phyloP scores from a whole-genome alignment of 306 rosid species.

The Castanea crenata region DNA sequence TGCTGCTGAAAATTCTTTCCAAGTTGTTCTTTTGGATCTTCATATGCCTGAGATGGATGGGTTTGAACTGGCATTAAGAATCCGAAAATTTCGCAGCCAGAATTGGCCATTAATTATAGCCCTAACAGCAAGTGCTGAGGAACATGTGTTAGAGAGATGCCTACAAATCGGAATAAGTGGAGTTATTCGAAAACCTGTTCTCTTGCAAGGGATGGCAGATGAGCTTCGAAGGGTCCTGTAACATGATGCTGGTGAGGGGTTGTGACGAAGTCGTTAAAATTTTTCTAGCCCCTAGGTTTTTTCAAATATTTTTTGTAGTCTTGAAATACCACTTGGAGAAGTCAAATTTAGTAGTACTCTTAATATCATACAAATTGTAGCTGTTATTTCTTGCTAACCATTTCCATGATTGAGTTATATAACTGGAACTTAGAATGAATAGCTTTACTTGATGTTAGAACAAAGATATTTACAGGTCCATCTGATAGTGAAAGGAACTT shows the following conservation, averaged over 20 bases:
- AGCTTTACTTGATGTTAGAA: not conserved
- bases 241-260: conserved; percentile 46
- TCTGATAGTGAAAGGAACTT: not conserved
- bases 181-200: conserved; percentile 64
- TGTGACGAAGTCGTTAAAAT: conserved; percentile 37
- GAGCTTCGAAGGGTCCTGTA: conserved; percentile 60
- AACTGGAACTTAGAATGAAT: not conserved
- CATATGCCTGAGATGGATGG: conserved; percentile 93
- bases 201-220: conserved; percentile 56
- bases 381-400: conserved; percentile 13
- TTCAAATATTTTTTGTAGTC: not conserved
- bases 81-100: conserved; percentile 50
- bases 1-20: conserved; percentile 35
- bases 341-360: conserved; percentile 11
- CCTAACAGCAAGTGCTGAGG: conserved; percentile 65
- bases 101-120: conserved; percentile 75
- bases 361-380: conserved; percentile 16
- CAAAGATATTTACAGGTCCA: not conserved
- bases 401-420: not conserved
- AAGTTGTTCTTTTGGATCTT: conserved; percentile 61
- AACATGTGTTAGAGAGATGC: conserved; percentile 65
- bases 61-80: conserved; percentile 62
- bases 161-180: conserved; percentile 74
- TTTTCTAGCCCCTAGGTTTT: not conserved
- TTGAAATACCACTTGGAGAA: conserved; percentile 5